Evolutionary conservation across 108 stramenopile genomes (phyloP).

Genomic region (Skeletonema grethae): DNA sequence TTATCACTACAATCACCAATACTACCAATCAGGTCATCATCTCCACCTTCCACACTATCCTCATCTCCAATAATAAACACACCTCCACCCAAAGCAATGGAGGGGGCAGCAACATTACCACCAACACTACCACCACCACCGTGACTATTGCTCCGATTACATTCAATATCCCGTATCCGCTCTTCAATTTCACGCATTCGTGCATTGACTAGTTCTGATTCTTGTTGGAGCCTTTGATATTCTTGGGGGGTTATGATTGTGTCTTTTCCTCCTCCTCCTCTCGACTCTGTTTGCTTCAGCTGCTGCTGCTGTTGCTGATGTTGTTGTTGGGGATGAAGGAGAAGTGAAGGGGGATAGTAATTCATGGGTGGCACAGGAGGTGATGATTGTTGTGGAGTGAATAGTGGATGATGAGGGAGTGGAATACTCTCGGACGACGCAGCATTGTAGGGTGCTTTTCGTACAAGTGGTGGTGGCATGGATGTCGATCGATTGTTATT

Average conservation of each 20-base stretch:
- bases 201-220: not conserved
- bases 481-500: not conserved
- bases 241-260: not conserved
- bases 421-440: not conserved
- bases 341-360: not conserved
- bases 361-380: not conserved
- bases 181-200: conserved; percentile 1
- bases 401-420: not conserved
- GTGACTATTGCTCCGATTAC: not conserved
- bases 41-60: not conserved
- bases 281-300: not conserved
- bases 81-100: not conserved
- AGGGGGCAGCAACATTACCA: not conserved
- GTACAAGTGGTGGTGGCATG: not conserved
- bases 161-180: not conserved
- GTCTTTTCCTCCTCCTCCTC: not conserved
- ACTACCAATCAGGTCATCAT: not conserved
- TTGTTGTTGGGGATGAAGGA: not conserved
- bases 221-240: not conserved
- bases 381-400: not conserved
- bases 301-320: no score
- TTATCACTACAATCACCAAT: not conserved
- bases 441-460: not conserved
- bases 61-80: not conserved
- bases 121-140: not conserved